These are phyloP conservation scores for Puccinia brachypodii DNA, from an alignment of 1,284 basidiomycete genomes.

Conservation along the genomic window DNA sequence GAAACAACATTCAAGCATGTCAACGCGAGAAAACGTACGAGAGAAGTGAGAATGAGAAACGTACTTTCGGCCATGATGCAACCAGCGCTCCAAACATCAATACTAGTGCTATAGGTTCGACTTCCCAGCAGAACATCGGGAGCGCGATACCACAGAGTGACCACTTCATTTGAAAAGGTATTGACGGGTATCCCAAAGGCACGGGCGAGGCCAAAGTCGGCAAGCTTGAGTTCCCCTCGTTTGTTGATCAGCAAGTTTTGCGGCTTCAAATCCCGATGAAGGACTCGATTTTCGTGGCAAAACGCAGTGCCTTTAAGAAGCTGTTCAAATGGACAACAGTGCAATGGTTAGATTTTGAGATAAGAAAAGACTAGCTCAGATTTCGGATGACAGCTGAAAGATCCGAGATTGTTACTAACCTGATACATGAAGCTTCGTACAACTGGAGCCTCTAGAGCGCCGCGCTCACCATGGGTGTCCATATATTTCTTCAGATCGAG, in stretches of 20 bases:
- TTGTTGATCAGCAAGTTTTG: conserved; percentile 97
- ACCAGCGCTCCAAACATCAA: conserved; percentile 99
- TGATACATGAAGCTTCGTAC: conserved; percentile 83
- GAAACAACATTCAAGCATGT: background rate
- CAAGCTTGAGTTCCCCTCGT: conserved; percentile 95
- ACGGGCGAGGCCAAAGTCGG: conserved; percentile 65
- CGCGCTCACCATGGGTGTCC: conserved; percentile 95
- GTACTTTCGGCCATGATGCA: conserved; percentile 88
- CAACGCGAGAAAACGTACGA: background rate
- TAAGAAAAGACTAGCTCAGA: too few relatives aligned
- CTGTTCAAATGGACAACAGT: conserved; percentile 93
- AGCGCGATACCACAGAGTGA: conserved; percentile 98
- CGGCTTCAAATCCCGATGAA: conserved; percentile 96
- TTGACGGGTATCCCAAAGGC: conserved; percentile 96
- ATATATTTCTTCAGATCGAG: conserved; percentile 99
- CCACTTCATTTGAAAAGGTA: conserved; percentile 89
- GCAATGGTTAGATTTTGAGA: background rate
- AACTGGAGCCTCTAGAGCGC: conserved; percentile 87
- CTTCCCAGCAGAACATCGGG: conserved; percentile 97
- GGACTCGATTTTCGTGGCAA: conserved; percentile 96
- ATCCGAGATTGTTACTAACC: background rate
- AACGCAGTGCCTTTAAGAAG: conserved; percentile 96
- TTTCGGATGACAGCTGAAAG: too few relatives aligned
- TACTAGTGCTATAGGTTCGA: conserved; percentile 95
- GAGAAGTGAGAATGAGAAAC: conserved; percentile 5